phyloP scores from a whole-genome alignment of 1,284 basidiomycete genomes.

The Fomitopsis schrenkii region DNA sequence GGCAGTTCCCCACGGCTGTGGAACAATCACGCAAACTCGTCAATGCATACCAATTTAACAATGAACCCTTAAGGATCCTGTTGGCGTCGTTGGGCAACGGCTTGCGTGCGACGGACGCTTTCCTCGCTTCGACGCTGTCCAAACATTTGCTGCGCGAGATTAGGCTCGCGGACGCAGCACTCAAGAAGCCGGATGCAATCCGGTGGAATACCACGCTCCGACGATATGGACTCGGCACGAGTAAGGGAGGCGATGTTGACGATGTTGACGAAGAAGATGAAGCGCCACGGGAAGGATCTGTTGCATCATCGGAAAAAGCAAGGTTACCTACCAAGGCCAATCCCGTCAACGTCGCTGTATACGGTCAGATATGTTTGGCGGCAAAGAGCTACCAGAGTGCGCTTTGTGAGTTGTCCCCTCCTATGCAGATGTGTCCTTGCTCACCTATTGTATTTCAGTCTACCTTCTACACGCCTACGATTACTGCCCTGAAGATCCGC shows the following conservation, averaged over 20 bases:
- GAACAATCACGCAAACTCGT: conserved; percentile 76
- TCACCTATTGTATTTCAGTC: conserved; percentile 45
- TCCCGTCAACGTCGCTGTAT: conserved; percentile 74
- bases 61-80: conserved; percentile 76
- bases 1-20: conserved; percentile 55
- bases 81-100: conserved; percentile 69
- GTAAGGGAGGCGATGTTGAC: conserved; percentile 29
- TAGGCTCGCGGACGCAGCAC: conserved; percentile 57
- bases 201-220: conserved; percentile 53
- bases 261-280: conserved; percentile 32
- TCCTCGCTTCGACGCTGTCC: conserved; percentile 72
- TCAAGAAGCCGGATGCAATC: conserved; percentile 54
- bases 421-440: not conserved
- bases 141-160: conserved; percentile 83
- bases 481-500: conserved; percentile 77
- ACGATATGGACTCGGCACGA: conserved; percentile 40
- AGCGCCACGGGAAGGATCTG: conserved; percentile 12
- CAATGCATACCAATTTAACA: conserved; percentile 71
- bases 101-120: conserved; percentile 62
- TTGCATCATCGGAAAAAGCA: conserved; percentile 16
- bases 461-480: conserved; percentile 90
- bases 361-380: conserved; percentile 83
- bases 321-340: conserved; percentile 66
- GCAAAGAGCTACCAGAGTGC: conserved; percentile 89
- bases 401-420: conserved; percentile 60